phyloP scores from a whole-genome alignment of 768 basidiomycete species.

The Podaxis sp. region DNA sequence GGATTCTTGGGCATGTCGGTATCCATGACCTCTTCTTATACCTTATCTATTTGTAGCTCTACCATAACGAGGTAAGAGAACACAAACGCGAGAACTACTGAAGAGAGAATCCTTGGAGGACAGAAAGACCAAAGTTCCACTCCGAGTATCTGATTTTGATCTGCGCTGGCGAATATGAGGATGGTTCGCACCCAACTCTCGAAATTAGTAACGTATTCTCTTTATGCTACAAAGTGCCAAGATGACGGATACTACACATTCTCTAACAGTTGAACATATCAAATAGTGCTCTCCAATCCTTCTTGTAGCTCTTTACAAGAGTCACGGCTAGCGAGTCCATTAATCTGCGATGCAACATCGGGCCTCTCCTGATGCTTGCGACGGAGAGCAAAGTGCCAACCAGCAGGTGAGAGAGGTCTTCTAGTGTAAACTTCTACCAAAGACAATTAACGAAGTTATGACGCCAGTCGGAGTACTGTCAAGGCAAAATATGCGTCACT shows the following conservation, averaged over 20 bases:
- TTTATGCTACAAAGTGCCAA: too few species aligned
- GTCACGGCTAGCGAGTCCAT: neutral
- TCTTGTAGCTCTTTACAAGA: constrained; percentile 3
- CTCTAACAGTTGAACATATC: neutral
- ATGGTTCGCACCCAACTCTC: too few species aligned
- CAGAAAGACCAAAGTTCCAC: neutral
- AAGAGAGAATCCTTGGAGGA: neutral
- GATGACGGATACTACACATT: neutral
- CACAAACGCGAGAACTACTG: neutral
- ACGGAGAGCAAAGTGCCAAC: neutral
- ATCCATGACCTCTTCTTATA: neutral
- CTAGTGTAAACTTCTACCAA: constrained; percentile 12
- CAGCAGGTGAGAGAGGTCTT: constrained; percentile 11
- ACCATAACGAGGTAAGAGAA: neutral
- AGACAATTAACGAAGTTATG: neutral
- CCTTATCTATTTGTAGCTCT: neutral
- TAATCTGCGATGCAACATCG: constrained; percentile 2
- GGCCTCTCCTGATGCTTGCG: constrained; percentile 7
- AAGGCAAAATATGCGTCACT: constrained; percentile 40
- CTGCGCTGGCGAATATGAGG: too few species aligned
- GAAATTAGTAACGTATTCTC: too few species aligned
- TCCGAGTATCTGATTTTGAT: too few species aligned
- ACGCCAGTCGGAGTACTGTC: neutral
- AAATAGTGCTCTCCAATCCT: neutral
- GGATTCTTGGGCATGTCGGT: neutral